These are phyloP conservation scores for Aspergillus hiratsukae DNA, from an alignment of 2,329 filamentous ascomycete genomes.

Conservation along the genomic window DNA sequence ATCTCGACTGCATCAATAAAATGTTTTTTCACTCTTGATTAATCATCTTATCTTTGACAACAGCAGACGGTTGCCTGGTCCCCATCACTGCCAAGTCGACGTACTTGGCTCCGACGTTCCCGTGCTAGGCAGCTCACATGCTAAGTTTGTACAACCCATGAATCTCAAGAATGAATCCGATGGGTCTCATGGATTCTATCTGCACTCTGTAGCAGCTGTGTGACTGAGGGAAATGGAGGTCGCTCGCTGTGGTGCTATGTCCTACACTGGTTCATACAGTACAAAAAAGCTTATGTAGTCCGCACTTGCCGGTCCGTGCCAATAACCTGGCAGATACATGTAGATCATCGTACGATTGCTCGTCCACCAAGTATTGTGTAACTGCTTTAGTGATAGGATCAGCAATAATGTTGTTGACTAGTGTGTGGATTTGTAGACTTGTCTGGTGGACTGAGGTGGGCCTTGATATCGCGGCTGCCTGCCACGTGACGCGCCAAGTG, in stretches of 20 bases:
- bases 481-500: constrained; percentile 19
- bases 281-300: no score
- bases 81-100: neutral
- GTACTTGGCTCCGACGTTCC: neutral
- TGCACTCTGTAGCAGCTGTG: no score
- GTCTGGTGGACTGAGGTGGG: neutral
- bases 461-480: constrained; percentile 25
- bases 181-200: no score
- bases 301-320: no score
- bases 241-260: no score
- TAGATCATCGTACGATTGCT: no score
- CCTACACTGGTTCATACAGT: no score
- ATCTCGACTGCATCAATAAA: neutral
- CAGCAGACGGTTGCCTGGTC: neutral
- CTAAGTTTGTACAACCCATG: neutral
- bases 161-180: neutral
- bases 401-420: no score
- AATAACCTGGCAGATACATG: no score
- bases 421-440: neutral
- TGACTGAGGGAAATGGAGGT: no score
- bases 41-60: neutral
- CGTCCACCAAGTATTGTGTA: neutral
- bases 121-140: neutral
- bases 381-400: neutral
- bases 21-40: neutral